These are phyloP conservation scores for Lindgomyces ingoldianus DNA, from an alignment of 495 filamentous ascomycete genomes.

Conservation along the genomic window DNA sequence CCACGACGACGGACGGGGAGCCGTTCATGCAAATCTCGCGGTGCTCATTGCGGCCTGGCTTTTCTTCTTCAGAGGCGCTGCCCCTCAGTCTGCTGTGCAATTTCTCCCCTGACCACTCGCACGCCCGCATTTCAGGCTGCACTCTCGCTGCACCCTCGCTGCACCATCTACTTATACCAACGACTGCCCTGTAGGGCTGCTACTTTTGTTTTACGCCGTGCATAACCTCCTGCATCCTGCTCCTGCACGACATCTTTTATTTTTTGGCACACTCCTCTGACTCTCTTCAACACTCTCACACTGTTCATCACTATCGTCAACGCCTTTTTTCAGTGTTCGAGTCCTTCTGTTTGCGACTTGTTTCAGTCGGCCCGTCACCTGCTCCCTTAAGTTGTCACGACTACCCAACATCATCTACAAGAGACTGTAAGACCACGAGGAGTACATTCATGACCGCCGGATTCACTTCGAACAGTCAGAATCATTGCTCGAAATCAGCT, in stretches of 20 bases:
- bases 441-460: conserved; percentile 5
- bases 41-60: conserved; percentile 13
- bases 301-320: not conserved
- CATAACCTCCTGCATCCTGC: conserved; percentile 29
- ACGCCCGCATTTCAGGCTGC: conserved; percentile 34
- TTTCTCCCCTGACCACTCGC: conserved; percentile 20
- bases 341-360: conserved; percentile 19
- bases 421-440: conserved; percentile 9
- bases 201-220: conserved; percentile 15
- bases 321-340: conserved; percentile 4
- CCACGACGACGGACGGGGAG: conserved; percentile 5
- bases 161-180: conserved; percentile 24
- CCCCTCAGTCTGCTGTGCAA: not conserved
- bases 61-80: conserved; percentile 15
- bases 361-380: conserved; percentile 35
- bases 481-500: not conserved
- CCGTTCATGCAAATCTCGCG: conserved; percentile 17
- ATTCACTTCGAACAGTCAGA: not conserved
- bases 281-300: not conserved
- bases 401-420: not conserved
- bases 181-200: conserved; percentile 28
- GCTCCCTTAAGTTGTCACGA: conserved; percentile 20
- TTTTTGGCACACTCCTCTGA: conserved; percentile 12
- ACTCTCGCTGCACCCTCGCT: conserved; percentile 18
- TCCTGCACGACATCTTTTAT: conserved; percentile 34